Conservation (phyloP, 768 basidiomycete genomes). For the Leucocoprinus sp. region DNA sequence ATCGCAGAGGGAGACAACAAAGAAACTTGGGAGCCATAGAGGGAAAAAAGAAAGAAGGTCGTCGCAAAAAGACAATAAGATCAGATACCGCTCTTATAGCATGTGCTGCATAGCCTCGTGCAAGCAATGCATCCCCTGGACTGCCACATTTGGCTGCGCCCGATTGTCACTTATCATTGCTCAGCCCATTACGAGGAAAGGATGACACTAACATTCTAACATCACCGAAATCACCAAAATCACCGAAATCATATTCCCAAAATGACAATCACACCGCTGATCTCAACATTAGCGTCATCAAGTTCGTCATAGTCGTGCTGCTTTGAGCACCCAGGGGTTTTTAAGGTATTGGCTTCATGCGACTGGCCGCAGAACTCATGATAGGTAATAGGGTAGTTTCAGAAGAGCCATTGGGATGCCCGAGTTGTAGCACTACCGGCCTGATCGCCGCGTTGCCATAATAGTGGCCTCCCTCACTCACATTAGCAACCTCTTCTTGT, state of each 20-base stretch:
- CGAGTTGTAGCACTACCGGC: not conserved
- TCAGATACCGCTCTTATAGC: no score
- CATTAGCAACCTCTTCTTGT: not conserved
- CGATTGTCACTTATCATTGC: no score
- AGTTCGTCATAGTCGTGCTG: not conserved
- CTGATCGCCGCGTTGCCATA: not conserved
- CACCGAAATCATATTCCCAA: no score
- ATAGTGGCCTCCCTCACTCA: not conserved
- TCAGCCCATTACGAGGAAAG: no score
- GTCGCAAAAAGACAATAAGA: not conserved
- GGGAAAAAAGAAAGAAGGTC: not conserved
- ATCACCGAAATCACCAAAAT: no score
- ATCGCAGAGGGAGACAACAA: conserved; percentile 34
- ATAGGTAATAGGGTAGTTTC: not conserved
- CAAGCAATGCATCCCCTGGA: no score
- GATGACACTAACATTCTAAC: no score
- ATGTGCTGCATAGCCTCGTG: no score
- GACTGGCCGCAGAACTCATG: not conserved
- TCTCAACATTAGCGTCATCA: no score
- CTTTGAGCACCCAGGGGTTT: no score
- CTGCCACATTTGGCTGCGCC: no score
- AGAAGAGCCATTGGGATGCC: not conserved
- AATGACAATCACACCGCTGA: no score
- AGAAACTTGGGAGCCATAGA: conserved; percentile 33
- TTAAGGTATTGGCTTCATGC: not conserved